Evolutionary conservation across 768 basidiomycete genomes (phyloP), one percentile per base, ranked within the genome.

Genomic region (Mycena latifolia): DNA sequence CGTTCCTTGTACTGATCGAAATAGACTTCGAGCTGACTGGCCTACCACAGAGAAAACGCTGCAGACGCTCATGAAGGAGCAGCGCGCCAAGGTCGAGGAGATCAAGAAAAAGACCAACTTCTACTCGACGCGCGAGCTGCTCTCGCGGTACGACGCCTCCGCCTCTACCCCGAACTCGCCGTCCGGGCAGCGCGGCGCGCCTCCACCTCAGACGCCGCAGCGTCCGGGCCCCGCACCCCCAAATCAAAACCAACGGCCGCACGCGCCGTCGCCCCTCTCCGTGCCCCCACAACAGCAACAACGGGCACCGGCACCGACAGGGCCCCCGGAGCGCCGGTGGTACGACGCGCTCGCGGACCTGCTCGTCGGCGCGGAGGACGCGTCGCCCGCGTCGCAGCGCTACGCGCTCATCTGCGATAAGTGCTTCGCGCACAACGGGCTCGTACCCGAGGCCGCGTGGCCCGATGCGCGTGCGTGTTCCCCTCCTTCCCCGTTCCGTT

Each of bases 41-140:
- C n/a, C n/a, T n/a, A n/a, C n/a, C 28, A 20, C 74, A 98, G 96
- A 99, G 78, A 92, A 88, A 76, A 88, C 89, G 3, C 83, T 99
- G 20, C 90, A 91, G 61, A 77, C 78, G 1, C 81, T 96, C 5
- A 84, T 92, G 74, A 91, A 90, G 73, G 83, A 91, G 72, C 95
- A 96, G 67, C 90, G 93, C 22, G 83, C 85, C 25, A 95, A 93
- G 74, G 87, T 99, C 39, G 95, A 97, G 68, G 96, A 98, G 71
- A 94, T 99, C 70, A 99, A 99, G 85, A 95, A 95, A 82, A 95
- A 93, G 76, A 98, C 96, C 2, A 97, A 98, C 71, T 99, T 94
- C 77, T 94, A 99, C 75, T 88, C 88, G 14, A 99, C 96, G 29
- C 90, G 93, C 56, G 94, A 92, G 71, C 84, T 99, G 48, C 83